A percentile compares a stretch with the other conserved stretches of the same genome.
Conservation (phyloP, 352 stramenopile genomes). For the Phytophthora melonis region DNA sequence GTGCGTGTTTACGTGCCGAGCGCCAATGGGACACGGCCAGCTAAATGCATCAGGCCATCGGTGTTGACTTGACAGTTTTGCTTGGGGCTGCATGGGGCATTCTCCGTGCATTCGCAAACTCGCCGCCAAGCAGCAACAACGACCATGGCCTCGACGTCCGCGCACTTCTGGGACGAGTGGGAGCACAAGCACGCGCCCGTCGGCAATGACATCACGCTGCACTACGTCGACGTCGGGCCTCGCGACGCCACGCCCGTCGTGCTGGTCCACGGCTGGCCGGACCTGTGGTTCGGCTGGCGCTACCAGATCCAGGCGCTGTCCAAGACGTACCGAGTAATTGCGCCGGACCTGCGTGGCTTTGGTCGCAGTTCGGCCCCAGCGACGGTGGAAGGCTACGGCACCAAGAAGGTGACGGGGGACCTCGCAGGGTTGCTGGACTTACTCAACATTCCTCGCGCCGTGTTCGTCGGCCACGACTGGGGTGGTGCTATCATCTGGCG, state of each 20-base stretch:
- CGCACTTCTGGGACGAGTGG: slow-evolving; percentile 30
- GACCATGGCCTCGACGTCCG: slow-evolving; percentile 16
- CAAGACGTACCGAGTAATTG: slow-evolving; percentile 63
- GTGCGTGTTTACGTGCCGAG: too few species aligned
- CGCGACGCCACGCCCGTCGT: slow-evolving; percentile 59
- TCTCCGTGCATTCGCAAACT: slow-evolving; percentile 18
- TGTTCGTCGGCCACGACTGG: slow-evolving; percentile 81
- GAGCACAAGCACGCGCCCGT: slow-evolving; percentile 38
- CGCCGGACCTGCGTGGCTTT: slow-evolving; percentile 63
- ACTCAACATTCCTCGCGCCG: slow-evolving; percentile 64
- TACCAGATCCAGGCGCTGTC: slow-evolving; percentile 69
- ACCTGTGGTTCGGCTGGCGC: slow-evolving; percentile 79
- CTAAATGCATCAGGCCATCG: slow-evolving; percentile 20
- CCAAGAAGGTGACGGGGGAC: slow-evolving; percentile 62
- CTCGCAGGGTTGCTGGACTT: slow-evolving; percentile 58
- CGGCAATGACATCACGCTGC: slow-evolving; percentile 48
- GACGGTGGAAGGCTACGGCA: slow-evolving; percentile 53
- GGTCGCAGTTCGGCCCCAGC: slow-evolving; percentile 55
- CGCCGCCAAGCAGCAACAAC: slow-evolving; percentile 20
- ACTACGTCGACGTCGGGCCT: slow-evolving; percentile 72
- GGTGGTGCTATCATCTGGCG: slow-evolving; percentile 63
- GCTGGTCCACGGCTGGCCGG: slow-evolving; percentile 76
- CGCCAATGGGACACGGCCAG: neutral
- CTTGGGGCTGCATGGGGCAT: neutral
- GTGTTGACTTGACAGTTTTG: slow-evolving; percentile 30